Base-by-base conservation (phyloP, 257 asterid genomes). In the Solanum lignicaule region DNA sequence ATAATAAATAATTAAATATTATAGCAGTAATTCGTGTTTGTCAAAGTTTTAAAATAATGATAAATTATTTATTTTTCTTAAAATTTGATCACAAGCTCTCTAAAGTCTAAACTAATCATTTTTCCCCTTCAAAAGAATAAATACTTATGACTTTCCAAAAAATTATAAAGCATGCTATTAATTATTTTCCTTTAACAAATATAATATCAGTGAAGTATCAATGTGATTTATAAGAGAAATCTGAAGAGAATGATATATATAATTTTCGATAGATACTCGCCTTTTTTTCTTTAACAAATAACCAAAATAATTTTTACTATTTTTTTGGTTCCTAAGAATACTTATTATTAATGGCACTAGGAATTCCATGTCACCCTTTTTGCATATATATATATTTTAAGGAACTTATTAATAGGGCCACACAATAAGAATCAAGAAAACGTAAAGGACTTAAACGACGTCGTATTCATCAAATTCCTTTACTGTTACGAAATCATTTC, bases 231-330 rank as follows among this genome's bases (percentile, higher is more conserved):
- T 60, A 21, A 60, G 27, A 0, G 12, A 21, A 58, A 21, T 21
- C 21, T 21, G 0, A 21, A 58, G 25, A 58, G 15, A 58, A 20
- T 21, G 5, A 8, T 20, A 21, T 7, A 6, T 43, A 43, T 43
- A 43, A 2, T 4, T 62, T 65, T n/a, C 32, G 4, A n/a, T n/a
- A 10, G 1, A 65, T 25, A 25, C 3, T n/a, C 0, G 0, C 0
- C 3, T 62, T 16, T 65, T 65, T n/a, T 68, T 29, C 23, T 31
- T 69, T 69, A 31, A 6, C n/a, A 69, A 69, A 69, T 69, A 18
- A 69, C 35, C 5, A 65, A 65, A 65, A 25, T 65, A 65, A n/a
- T 5, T 10, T n/a, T 65, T 25, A 32, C 33, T 32, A 6, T 11
- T 65, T 55, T 55, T 46, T 55, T 55, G 4, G 65, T 55, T 65